Conservation (phyloP, 2,329 filamentous ascomycete genomes). For the Teratosphaeriaceae sp. region DNA sequence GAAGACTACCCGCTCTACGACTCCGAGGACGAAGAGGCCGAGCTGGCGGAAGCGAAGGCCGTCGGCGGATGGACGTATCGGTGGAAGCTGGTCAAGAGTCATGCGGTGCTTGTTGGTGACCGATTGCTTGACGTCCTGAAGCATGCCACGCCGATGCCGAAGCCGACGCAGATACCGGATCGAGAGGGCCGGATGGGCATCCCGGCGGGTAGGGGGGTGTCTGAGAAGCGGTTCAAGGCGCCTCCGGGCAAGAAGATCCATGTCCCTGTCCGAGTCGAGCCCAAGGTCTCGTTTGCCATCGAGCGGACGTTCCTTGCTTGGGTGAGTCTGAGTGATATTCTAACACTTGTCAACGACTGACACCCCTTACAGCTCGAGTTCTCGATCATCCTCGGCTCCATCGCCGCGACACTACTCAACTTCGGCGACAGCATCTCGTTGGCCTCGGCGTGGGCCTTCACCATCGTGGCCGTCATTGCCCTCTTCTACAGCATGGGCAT, state of each 20-base stretch:
- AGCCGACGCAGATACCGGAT: slow-evolving; percentile 37
- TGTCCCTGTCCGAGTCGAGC: slow-evolving; percentile 90
- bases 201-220: slow-evolving; percentile 30
- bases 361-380: slow-evolving; percentile 72
- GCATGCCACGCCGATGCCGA: slow-evolving; percentile 30
- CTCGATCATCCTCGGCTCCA: slow-evolving; percentile 85
- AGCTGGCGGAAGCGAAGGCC: slow-evolving; percentile 68
- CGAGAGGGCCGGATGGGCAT: slow-evolving; percentile 38
- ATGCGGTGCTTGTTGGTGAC: slow-evolving; percentile 44
- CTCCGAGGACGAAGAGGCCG: slow-evolving; percentile 68
- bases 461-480: slow-evolving; percentile 66
- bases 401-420: slow-evolving; percentile 77
- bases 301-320: slow-evolving; percentile 95
- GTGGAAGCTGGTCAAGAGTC: slow-evolving; percentile 43
- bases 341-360: no score
- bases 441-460: slow-evolving; percentile 61
- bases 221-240: slow-evolving; percentile 54
- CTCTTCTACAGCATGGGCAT: slow-evolving; percentile 78
- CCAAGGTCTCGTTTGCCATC: slow-evolving; percentile 95
- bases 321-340: slow-evolving; percentile 45
- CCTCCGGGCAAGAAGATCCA: slow-evolving; percentile 85
- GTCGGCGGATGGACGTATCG: slow-evolving; percentile 73
- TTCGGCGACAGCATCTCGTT: slow-evolving; percentile 63
- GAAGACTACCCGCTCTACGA: slow-evolving; percentile 87
- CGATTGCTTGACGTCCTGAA: slow-evolving; percentile 30